Conservation (phyloP, 2,329 filamentous ascomycete species). For the Sphaerulina vaccinii region DNA sequence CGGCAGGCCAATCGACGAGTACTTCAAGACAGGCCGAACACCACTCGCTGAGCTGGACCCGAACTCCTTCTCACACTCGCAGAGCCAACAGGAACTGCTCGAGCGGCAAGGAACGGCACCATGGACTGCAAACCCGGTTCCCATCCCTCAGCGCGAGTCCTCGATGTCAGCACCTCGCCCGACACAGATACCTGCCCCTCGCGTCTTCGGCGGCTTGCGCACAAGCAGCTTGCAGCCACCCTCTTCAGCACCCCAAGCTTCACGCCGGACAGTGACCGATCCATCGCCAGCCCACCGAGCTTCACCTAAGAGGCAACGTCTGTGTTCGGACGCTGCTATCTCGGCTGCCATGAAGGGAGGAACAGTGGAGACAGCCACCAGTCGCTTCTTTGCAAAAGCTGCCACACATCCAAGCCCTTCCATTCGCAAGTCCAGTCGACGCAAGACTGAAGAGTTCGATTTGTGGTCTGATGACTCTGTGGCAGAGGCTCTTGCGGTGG, state of each 20-base stretch:
- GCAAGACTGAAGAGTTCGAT: constrained; percentile 43
- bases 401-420: constrained; percentile 43
- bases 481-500: constrained; percentile 44
- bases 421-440: constrained; percentile 36
- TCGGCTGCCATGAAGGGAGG: constrained; percentile 31
- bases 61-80: constrained; percentile 65
- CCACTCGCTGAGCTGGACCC: constrained; percentile 67
- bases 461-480: constrained; percentile 51
- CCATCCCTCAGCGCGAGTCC: constrained; percentile 11
- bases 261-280: constrained; percentile 41
- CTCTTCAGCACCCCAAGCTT: constrained; percentile 44
- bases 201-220: constrained; percentile 20
- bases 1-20: constrained; percentile 61
- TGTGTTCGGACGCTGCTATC: constrained; percentile 44
- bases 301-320: constrained; percentile 27
- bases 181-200: constrained; percentile 25
- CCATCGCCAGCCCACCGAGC: constrained; percentile 28
- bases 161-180: constrained; percentile 27
- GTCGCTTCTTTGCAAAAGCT: constrained; percentile 46
- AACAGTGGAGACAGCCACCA: constrained; percentile 39
- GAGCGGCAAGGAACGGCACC: constrained; percentile 53
- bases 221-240: constrained; percentile 33
- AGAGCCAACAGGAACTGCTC: constrained; percentile 61
- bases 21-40: constrained; percentile 63
- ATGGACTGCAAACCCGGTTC: constrained; percentile 55